Base-by-base conservation (phyloP, 352 stramenopile genomes). In the Globisporangium megalacanthum region DNA sequence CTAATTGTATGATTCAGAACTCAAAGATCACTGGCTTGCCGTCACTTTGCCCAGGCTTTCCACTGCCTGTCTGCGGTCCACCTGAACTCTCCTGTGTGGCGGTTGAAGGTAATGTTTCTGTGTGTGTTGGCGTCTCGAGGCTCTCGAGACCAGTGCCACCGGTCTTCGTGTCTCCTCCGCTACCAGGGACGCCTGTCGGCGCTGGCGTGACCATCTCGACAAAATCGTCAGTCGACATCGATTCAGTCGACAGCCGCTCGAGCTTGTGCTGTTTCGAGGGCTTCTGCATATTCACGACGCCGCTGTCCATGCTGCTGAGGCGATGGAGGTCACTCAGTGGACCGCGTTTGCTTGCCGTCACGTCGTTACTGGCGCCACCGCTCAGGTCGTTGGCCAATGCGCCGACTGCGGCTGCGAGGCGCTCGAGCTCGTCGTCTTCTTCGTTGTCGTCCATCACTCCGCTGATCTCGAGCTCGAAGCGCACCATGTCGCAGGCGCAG, bases 401-500 rank as follows among this genome's bases (percentile, higher is more conserved):
- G 10, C 29, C 10, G 45, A 55, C 31, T 6, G 52, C 54, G 10
- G 51, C 60, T 10, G 49, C 52, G 25, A 64, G 51, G 17, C 58
- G 58, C 47, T 60, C 61, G 45, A 64, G 29, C 35, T 73, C 61
- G 13, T 73, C 63, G 25, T 79, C 70, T 33, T 56, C 52, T 11
- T 49, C 57, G 22, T 52, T 29, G 31, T 81, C 69, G 4, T 89
- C 77, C 14, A 87, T 86, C 36, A 92, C 65, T 6, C 73, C 49
- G 36, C 80, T 73, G 69, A 89, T 72, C 52, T 92, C 82, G 68
- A 92, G 86, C 42, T 89, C 58, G 59, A 88, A 89, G 49, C 82
- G 82, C 31, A 71, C 72, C 1, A 92, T 35, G 63, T 92, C 82
- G n/a, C 75, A 70, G 7, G 88, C 49, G 14, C 64, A 83, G 44